Conservation (phyloP, 2,329 filamentous ascomycete species). For the Byssoonygena ceratinophila region DNA sequence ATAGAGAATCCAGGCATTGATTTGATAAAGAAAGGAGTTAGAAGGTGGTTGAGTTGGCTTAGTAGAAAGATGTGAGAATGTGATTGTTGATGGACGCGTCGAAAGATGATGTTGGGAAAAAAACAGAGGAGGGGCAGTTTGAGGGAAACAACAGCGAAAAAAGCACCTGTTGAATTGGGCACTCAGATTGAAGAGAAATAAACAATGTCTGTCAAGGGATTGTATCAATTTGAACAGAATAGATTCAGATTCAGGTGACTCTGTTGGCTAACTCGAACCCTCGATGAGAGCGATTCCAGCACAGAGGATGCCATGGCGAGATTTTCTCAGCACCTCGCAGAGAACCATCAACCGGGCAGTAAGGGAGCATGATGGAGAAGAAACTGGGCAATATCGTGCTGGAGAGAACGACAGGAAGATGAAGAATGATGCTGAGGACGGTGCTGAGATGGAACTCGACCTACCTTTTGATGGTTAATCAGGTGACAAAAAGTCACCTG, state of each 20-base stretch:
- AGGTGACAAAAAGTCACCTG: slow-evolving; percentile 19
- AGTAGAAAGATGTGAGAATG: neutral
- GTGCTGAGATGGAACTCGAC: slow-evolving; percentile 11
- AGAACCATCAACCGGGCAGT: neutral
- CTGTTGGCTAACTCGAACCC: neutral
- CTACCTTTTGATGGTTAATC: slow-evolving; percentile 17
- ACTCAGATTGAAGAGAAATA: neutral
- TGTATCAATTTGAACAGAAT: neutral
- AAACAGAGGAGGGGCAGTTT: neutral
- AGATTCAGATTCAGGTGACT: neutral
- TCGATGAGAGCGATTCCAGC: neutral
- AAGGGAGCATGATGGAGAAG: neutral
- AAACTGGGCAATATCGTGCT: neutral
- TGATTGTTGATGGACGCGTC: neutral
- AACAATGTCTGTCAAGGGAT: neutral
- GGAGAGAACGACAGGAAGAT: neutral
- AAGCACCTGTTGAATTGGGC: neutral
- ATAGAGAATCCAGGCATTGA: neutral
- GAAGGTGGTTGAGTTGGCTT: slow-evolving; percentile 4
- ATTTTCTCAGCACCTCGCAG: neutral
- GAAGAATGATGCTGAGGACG: neutral
- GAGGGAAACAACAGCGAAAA: neutral
- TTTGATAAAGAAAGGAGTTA: neutral
- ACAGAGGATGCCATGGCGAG: neutral
- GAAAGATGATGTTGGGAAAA: neutral